Conservation (phyloP, 2,329 filamentous ascomycete species). For the Peltaster fructicola region DNA sequence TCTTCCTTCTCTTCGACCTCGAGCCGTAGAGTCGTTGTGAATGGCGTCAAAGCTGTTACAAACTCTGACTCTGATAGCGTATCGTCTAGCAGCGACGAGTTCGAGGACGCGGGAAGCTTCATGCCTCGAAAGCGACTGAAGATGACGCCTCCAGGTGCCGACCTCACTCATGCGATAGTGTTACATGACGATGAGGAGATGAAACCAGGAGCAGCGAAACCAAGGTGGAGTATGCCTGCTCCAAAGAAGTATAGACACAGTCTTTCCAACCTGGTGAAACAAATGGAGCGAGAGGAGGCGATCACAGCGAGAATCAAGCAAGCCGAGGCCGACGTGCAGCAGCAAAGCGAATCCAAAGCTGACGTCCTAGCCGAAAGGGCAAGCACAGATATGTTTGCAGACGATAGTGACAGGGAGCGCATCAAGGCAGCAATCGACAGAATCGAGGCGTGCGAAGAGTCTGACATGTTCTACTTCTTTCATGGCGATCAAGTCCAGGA, state of each 20-base stretch:
- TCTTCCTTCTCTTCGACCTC: too few species aligned
- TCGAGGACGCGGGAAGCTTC: slow-evolving; percentile 16
- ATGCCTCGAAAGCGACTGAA: slow-evolving; percentile 15
- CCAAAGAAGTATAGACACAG: slow-evolving; percentile 14
- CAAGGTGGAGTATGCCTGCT: too few species aligned
- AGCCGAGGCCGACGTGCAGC: slow-evolving; percentile 8
- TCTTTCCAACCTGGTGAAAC: slow-evolving; percentile 12
- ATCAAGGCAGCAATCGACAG: slow-evolving; percentile 40
- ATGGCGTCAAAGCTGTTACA: slow-evolving; percentile 35
- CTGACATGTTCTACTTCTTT: slow-evolving; percentile 43
- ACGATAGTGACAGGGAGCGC: slow-evolving; percentile 28
- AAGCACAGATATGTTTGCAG: slow-evolving; percentile 6
- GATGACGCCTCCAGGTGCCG: slow-evolving; percentile 8
- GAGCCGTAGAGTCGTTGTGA: slow-evolving; percentile 37
- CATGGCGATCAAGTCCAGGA: slow-evolving; percentile 8
- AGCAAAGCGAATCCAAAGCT: slow-evolving; percentile 5
- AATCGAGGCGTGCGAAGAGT: slow-evolving; percentile 39
- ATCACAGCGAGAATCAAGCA: slow-evolving; percentile 11
- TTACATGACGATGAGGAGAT: slow-evolving; percentile 3
- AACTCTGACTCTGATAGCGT: slow-evolving; percentile 19
- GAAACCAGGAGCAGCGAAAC: slow-evolving; percentile 3
- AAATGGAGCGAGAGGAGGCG: slow-evolving; percentile 11
- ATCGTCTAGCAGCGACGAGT: slow-evolving; percentile 13
- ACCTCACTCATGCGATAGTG: slow-evolving; percentile 1
- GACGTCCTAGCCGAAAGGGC: slow-evolving; percentile 5